Percentiles rank a stretch among this genome's conserved stretches.
Conservation (phyloP, 305 asterid species). For the Ilex paraguariensis region DNA sequence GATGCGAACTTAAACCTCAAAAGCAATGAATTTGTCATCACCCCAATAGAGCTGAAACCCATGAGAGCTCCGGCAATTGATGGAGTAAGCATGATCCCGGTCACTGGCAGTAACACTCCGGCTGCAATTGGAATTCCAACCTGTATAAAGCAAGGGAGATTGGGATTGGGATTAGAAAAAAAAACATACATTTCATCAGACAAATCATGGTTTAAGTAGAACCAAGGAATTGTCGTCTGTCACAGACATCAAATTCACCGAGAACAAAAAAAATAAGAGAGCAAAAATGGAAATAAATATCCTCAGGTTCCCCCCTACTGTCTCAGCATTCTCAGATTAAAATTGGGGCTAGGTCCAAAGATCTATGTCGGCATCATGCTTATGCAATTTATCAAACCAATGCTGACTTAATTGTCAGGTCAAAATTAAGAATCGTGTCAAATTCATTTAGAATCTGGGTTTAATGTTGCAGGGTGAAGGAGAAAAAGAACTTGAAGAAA, state of each 20-base stretch:
- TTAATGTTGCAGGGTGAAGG: too few relatives aligned
- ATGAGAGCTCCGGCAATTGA: conserved; percentile 96
- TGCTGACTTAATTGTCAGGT: neutral
- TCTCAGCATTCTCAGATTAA: neutral
- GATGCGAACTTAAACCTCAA: conserved; percentile 62
- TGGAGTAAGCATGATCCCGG: conserved; percentile 93
- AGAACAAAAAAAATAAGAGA: too few relatives aligned
- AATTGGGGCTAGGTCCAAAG: neutral
- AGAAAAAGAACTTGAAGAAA: too few relatives aligned
- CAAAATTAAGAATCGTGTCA: neutral
- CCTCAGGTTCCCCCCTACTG: neutral
- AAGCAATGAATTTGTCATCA: conserved; percentile 83
- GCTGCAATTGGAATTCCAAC: conserved; percentile 97
- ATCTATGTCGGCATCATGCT: neutral
- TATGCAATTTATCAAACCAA: neutral
- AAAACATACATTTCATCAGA: neutral
- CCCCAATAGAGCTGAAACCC: conserved; percentile 98
- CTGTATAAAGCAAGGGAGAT: conserved; percentile 28
- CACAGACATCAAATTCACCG: too few relatives aligned
- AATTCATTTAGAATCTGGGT: neutral
- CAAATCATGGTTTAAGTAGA: too few relatives aligned
- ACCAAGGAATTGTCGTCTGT: too few relatives aligned
- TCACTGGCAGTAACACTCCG: conserved; percentile 75
- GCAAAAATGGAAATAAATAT: neutral
- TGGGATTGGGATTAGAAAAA: too few relatives aligned